These are phyloP conservation scores for Eucalyptus victrix DNA, from an alignment of 345 rosid genomes.

Conservation along the genomic window DNA sequence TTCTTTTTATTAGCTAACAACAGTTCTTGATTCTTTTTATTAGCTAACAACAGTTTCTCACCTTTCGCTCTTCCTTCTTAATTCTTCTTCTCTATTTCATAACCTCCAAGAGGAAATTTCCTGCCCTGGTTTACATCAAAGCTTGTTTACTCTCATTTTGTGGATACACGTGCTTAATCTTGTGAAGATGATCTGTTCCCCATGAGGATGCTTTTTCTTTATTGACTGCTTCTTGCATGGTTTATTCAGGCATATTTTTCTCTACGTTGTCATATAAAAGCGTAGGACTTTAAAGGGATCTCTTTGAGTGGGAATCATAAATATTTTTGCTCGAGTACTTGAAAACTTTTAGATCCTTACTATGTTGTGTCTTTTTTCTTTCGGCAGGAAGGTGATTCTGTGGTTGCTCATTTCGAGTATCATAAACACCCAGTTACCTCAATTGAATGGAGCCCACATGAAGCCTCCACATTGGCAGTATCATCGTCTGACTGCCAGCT, in stretches of 20 bases:
- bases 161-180: neutral
- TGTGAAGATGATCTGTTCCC: neutral
- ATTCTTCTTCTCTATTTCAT: neutral
- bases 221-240: neutral
- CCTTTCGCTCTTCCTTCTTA: neutral
- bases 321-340: neutral
- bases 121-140: neutral
- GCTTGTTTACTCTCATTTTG: neutral
- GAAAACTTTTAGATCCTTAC: neutral
- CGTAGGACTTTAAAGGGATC: neutral
- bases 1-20: neutral
- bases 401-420: slow-evolving; percentile 84
- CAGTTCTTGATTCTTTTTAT: neutral
- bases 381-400: slow-evolving; percentile 57
- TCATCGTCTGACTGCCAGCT: slow-evolving; percentile 84
- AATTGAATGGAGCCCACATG: slow-evolving; percentile 91
- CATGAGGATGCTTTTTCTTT: neutral
- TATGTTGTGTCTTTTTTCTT: neutral
- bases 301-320: neutral
- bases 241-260: neutral
- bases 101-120: neutral
- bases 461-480: slow-evolving; percentile 79
- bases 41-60: neutral
- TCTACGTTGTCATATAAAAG: neutral
- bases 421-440: slow-evolving; percentile 90